Evolutionary conservation across 1,139 yeast genomes (phyloP).

Genomic region (Eremothecium gossypii): DNA sequence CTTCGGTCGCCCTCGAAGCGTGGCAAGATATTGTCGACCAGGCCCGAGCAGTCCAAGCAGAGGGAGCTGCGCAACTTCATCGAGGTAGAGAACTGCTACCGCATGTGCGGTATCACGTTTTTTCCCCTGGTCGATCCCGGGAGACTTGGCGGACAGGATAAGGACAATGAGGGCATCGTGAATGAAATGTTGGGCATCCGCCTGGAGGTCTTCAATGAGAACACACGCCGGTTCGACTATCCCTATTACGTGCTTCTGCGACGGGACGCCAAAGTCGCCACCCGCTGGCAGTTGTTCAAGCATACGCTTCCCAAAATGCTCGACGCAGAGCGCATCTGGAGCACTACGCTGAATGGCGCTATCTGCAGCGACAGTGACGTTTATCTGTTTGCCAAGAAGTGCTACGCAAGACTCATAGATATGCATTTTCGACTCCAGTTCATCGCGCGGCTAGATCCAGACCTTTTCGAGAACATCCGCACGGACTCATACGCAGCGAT

Average conservation of each 20-base stretch:
- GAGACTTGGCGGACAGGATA: constrained; percentile 9
- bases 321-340: constrained; percentile 16
- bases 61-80: constrained; percentile 20
- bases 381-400: constrained; percentile 22
- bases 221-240: constrained; percentile 23
- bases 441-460: constrained; percentile 11
- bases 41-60: neutral
- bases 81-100: constrained; percentile 33
- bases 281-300: constrained; percentile 33
- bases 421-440: constrained; percentile 12
- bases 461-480: constrained; percentile 5
- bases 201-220: constrained; percentile 35
- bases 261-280: constrained; percentile 24
- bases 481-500: constrained; percentile 18
- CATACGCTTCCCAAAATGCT: constrained; percentile 38
- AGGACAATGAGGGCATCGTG: constrained; percentile 8
- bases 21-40: constrained; percentile 5
- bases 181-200: constrained; percentile 34
- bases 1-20: constrained; percentile 22
- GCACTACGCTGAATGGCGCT: constrained; percentile 11
- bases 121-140: constrained; percentile 38
- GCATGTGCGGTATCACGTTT: constrained; percentile 38
- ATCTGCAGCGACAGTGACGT: constrained; percentile 15
- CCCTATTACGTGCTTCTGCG: constrained; percentile 39
- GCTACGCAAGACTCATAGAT: constrained; percentile 14